Conservation (phyloP, 2,329 filamentous ascomycete species). For the Monosporascus sp. region DNA sequence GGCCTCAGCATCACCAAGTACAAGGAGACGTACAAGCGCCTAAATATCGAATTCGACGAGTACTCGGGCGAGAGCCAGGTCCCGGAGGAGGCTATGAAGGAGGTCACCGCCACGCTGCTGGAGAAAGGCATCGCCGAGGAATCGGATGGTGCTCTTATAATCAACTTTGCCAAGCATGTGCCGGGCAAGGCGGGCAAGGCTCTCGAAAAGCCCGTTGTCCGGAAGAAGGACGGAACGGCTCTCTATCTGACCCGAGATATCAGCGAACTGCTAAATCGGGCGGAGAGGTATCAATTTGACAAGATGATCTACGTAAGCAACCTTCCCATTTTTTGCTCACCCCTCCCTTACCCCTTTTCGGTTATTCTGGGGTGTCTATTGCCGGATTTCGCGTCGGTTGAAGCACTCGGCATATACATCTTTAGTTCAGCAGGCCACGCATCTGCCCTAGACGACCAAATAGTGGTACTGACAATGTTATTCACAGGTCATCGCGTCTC, state of each 20-base stretch:
- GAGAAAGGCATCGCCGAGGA: slow-evolving; percentile 62
- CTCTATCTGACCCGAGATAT: slow-evolving; percentile 76
- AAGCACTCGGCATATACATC: not conserved
- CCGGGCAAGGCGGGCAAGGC: slow-evolving; percentile 62
- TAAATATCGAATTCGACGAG: slow-evolving; percentile 58
- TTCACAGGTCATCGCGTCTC: slow-evolving; percentile 52
- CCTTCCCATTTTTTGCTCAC: not conserved
- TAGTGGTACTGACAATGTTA: not conserved
- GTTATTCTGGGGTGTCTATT: not conserved
- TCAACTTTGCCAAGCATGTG: slow-evolving; percentile 66
- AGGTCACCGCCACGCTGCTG: slow-evolving; percentile 55
- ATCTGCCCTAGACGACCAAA: no score
- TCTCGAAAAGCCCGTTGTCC: slow-evolving; percentile 64
- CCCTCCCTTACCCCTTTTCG: not conserved
- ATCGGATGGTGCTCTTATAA: slow-evolving; percentile 65
- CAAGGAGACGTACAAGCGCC: slow-evolving; percentile 50
- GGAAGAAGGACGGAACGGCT: slow-evolving; percentile 69
- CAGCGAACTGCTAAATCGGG: slow-evolving; percentile 63
- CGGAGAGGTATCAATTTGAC: slow-evolving; percentile 58
- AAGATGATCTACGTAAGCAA: slow-evolving; percentile 64
- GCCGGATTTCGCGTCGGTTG: not conserved
- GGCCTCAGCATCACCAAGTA: slow-evolving; percentile 55
- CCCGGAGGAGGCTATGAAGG: slow-evolving; percentile 59
- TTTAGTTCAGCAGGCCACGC: not conserved
- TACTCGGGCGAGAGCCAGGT: slow-evolving; percentile 73